Evolutionary conservation across 345 rosid species (phyloP).

Genomic region (Gynandropsis gynandra): DNA sequence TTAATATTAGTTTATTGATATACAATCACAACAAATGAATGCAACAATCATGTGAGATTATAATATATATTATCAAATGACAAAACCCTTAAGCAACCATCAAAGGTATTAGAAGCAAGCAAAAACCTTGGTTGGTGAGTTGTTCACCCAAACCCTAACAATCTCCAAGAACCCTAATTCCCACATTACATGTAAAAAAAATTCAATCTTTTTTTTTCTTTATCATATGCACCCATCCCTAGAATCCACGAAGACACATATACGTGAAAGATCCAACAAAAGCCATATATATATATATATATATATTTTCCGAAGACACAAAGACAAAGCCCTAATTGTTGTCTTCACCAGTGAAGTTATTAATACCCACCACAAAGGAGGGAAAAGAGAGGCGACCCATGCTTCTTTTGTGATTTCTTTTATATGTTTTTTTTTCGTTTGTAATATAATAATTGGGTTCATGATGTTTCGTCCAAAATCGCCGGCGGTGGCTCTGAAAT

Average conservation of each 20-base stretch:
- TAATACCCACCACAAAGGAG: too few species aligned
- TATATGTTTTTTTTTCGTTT: too few species aligned
- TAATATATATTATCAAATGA: constrained; percentile 7
- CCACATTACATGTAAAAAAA: constrained; percentile 11
- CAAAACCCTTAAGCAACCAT: constrained; percentile 21
- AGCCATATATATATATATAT: too few species aligned
- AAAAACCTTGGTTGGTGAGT: constrained; percentile 37
- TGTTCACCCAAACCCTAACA: constrained; percentile 67
- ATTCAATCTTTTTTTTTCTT: too few species aligned
- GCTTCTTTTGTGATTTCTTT: too few species aligned
- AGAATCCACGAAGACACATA: too few species aligned
- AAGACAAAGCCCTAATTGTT: constrained; percentile 13
- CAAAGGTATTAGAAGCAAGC: constrained; percentile 19
- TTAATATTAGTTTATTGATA: too few species aligned
- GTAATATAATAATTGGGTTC: constrained; percentile 21
- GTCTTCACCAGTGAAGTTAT: constrained; percentile 4
- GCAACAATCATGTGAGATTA: neutral
- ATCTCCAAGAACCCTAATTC: constrained; percentile 17
- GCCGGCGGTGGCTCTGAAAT: constrained; percentile 17
- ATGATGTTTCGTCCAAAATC: constrained; percentile 19
- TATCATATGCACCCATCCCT: too few species aligned
- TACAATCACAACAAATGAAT: neutral
- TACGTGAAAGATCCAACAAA: too few species aligned
- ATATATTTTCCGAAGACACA: too few species aligned
- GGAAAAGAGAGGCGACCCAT: constrained; percentile 22